These are phyloP conservation scores for Trichophyton mentagrophytes DNA, from an alignment of 2,329 filamentous ascomycete species.

Conservation along the genomic window DNA sequence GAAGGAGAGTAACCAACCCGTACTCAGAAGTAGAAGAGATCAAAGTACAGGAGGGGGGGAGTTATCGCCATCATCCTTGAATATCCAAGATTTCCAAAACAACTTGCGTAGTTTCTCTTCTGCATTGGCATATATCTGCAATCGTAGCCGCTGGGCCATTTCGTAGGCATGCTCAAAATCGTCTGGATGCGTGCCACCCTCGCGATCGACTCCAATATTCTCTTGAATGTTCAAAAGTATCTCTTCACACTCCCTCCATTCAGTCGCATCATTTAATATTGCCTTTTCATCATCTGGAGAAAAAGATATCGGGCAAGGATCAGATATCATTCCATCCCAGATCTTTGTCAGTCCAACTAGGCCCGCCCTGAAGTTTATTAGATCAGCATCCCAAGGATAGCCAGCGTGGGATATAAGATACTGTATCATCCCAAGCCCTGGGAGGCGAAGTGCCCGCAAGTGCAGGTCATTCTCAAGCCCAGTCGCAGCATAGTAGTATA, in stretches of 20 bases:
- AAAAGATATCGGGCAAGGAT: conserved; percentile 9
- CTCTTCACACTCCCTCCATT: conserved; percentile 12
- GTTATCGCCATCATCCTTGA: conserved; percentile 9
- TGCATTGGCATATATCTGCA: background rate
- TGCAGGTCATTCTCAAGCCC: conserved; percentile 7
- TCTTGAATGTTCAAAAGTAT: conserved; percentile 4
- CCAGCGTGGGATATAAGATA: conserved; percentile 9
- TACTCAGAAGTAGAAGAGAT: background rate
- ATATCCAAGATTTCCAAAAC: conserved; percentile 8
- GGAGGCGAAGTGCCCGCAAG: background rate
- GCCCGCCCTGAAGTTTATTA: conserved; percentile 7
- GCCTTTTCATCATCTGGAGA: conserved; percentile 3
- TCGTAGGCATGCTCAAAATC: conserved; percentile 10
- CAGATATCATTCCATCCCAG: conserved; percentile 7
- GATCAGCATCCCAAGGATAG: conserved; percentile 12
- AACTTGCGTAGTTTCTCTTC: conserved; percentile 4
- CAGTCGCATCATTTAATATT: conserved; percentile 5
- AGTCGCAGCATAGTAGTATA: conserved; percentile 11
- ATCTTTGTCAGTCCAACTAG: conserved; percentile 6
- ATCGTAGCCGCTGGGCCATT: conserved; percentile 3
- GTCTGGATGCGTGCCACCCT: conserved; percentile 10
- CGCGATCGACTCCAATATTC: conserved; percentile 6
- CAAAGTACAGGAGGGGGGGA: background rate
- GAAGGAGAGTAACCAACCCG: too few relatives aligned
- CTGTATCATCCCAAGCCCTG: conserved; percentile 6